Percentiles rank a stretch among this genome's conserved stretches.
Conservation (phyloP, 2,329 filamentous ascomycete genomes). For the Fusarium nygamai region DNA sequence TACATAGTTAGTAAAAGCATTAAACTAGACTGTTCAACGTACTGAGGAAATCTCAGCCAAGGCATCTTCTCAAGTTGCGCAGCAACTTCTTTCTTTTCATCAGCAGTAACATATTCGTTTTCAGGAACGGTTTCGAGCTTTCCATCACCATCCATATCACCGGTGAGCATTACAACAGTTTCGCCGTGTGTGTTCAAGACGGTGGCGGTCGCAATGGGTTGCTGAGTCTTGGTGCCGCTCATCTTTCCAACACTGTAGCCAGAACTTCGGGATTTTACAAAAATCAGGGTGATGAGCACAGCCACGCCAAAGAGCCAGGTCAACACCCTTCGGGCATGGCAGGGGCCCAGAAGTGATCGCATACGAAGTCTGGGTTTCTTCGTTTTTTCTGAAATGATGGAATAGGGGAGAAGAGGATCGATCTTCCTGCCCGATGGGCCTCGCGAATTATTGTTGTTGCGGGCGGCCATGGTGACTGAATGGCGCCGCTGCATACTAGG, state of each 20-base stretch:
- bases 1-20: constrained; percentile 20
- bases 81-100: constrained; percentile 44
- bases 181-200: constrained; percentile 41
- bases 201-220: constrained; percentile 41
- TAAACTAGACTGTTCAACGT: constrained; percentile 23
- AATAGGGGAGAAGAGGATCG: constrained; percentile 49
- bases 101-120: constrained; percentile 43
- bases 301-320: constrained; percentile 59
- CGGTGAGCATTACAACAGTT: constrained; percentile 44
- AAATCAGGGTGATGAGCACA: constrained; percentile 52
- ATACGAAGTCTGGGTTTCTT: constrained; percentile 52
- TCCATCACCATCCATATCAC: constrained; percentile 44
- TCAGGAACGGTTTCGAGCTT: constrained; percentile 40
- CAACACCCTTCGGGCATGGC: constrained; percentile 62
- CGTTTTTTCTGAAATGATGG: constrained; percentile 48
- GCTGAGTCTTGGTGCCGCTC: constrained; percentile 36
- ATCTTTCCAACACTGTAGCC: constrained; percentile 42
- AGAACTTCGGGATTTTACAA: constrained; percentile 50
- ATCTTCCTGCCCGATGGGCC: constrained; percentile 44
- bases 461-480: constrained; percentile 49
- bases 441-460: constrained; percentile 49
- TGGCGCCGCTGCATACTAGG: constrained; percentile 45
- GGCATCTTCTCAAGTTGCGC: constrained; percentile 49
- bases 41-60: constrained; percentile 55
- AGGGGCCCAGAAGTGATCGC: constrained; percentile 60